Conservation (phyloP, 257 asterid genomes). For the Scutellaria baicalensis region DNA sequence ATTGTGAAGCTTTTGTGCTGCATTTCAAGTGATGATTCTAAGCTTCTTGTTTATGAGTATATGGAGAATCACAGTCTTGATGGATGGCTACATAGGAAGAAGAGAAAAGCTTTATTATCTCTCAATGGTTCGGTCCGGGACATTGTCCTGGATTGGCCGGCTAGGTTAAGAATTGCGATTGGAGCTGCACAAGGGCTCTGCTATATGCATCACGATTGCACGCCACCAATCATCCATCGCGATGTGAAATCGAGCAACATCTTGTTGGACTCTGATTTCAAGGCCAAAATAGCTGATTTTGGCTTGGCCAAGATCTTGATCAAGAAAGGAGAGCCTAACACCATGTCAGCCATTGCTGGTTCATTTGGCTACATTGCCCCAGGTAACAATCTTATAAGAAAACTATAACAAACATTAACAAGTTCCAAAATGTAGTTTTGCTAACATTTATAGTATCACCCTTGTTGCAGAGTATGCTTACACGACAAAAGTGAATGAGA, state of each 20-base stretch:
- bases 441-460: not conserved
- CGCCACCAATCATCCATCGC: constrained; percentile 37
- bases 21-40: constrained; percentile 35
- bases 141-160: constrained; percentile 37
- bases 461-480: constrained; percentile 65
- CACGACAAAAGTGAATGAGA: constrained; percentile 41
- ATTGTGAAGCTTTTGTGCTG: constrained; percentile 55
- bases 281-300: constrained; percentile 44
- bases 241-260: constrained; percentile 52
- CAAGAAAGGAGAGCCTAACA: constrained; percentile 26
- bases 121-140: not conserved
- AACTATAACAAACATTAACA: not conserved
- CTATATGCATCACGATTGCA: constrained; percentile 58
- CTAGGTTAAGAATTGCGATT: constrained; percentile 37
- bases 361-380: constrained; percentile 59
- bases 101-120: constrained; percentile 12
- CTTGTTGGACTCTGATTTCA: constrained; percentile 35
- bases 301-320: constrained; percentile 37
- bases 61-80: constrained; percentile 52
- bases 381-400: constrained; percentile 21
- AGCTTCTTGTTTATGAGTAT: constrained; percentile 47
- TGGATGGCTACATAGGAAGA: constrained; percentile 40
- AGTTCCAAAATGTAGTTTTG: too few species aligned
- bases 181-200: constrained; percentile 54
- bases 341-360: constrained; percentile 57